Percentiles rank a stretch among this genome's conserved stretches.
phyloP scores from a whole-genome alignment of 768 basidiomycete species.

The Termitomyces sp. region DNA sequence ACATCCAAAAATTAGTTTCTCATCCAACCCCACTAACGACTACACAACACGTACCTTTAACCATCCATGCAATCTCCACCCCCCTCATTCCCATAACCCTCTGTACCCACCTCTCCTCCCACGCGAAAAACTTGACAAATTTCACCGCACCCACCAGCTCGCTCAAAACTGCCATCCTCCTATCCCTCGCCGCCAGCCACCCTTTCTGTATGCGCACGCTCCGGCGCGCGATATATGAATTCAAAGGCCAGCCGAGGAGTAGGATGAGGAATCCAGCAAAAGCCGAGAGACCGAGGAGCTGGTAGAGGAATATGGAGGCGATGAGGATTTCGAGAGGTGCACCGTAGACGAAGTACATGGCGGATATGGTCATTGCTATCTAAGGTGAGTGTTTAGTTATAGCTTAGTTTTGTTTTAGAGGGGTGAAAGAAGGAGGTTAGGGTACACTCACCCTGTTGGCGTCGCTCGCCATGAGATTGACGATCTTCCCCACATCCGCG shows the following conservation, averaged over 20 bases:
- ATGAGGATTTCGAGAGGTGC: conserved; percentile 77
- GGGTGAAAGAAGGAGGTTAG: neutral
- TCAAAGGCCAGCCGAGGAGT: conserved; percentile 63
- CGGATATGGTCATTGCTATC: conserved; percentile 49
- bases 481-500: conserved; percentile 86
- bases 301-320: conserved; percentile 69
- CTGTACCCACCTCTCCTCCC: conserved; percentile 73
- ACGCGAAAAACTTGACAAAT: conserved; percentile 82
- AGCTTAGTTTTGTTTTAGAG: neutral
- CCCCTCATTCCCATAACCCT: conserved; percentile 58
- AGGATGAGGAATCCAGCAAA: conserved; percentile 74
- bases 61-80: conserved; percentile 71
- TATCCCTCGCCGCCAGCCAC: conserved; percentile 57
- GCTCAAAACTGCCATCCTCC: conserved; percentile 71
- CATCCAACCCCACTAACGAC: neutral
- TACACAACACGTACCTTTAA: conserved; percentile 42
- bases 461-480: conserved; percentile 84
- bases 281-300: conserved; percentile 62
- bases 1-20: neutral
- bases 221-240: conserved; percentile 56
- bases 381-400: conserved; percentile 5
- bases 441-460: conserved; percentile 42
- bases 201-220: conserved; percentile 58
- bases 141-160: conserved; percentile 74
- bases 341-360: conserved; percentile 63